Base-by-base conservation (phyloP, 257 asterid genomes). In the Nicotiana attenuata region DNA sequence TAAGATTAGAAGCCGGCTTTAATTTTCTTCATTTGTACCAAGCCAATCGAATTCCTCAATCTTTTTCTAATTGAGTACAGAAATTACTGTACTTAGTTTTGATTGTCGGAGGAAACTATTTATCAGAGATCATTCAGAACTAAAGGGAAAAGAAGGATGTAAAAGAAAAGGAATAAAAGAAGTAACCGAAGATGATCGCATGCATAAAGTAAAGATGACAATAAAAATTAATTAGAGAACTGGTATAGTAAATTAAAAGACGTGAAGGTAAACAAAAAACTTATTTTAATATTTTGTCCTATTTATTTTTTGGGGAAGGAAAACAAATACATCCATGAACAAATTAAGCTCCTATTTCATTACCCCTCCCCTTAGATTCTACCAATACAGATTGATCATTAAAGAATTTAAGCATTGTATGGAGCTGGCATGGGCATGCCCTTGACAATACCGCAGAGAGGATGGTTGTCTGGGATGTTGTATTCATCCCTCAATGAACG, bases 401-500 rank as follows among this genome's bases (percentile, higher is more conserved):
- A 38, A 7, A 38, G 0, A 20, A 10, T 69, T 56, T 69, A 69
- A 38, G 77, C 77, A 31, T 10, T 69, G 83, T 90, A 89, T 64
- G 82, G 90, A 78, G 85, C 41, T 6, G 88, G 84, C 66, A 78
- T 85, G 38, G 94, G 89, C 85, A 89, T 2, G n/a, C 55, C 82
- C 29, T 66, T 10, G 81, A 90, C 90, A 11, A 84, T 47, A 26
- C 94, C 93, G 4, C 93, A 88, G 59, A 82, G 85, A 38, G 76
- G 80, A 69, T 84, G 90, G 2, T 83, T 33, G 2, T 69, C 76
- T 1, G 87, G 91, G 35, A 90, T 35, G 76, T 84, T 88, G 87
- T 89, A 89, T 75, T 90, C 94, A 10, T 90, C 91, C 81, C 92
- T 89, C 64, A 87, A 69, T 19, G 93, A 88, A 22, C 68, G 81